Evolutionary conservation across 2,329 filamentous ascomycete genomes (phyloP), one percentile per base, ranked within the genome.

Genomic region (Sporothrix schenckii): DNA sequence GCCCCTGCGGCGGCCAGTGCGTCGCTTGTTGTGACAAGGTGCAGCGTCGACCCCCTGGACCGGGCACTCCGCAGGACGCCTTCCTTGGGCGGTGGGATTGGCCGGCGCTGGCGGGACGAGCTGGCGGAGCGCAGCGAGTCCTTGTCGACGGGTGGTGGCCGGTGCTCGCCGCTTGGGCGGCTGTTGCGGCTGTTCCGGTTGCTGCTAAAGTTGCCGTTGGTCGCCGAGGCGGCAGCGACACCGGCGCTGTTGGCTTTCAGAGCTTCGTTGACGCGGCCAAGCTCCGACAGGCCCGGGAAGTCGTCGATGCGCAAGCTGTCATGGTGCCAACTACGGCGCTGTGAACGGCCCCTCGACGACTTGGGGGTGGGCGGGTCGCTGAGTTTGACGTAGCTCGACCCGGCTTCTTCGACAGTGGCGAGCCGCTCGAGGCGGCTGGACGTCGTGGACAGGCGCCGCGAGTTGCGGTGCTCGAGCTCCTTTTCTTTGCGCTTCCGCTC

Each of bases 31-130:
- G 92, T 91, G 52, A 96, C 93, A 4, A 96, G 87, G 77, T 97
- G 93, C 44, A 97, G 85, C 73, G 93, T 95, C 74, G 93, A 97
- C 56, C 92, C 91, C 72, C 92, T 86, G 74, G 92, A 91, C 75
- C 91, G 85, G 71, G 91, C 88, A 73, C 88, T 89, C 74, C 88
- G 84, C 70, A 90, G 79, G 13, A 88, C 81, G 16, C 88, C 87
- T 78, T 97, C 94, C 78, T 97, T 97, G 1, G 94, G 93, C 54
- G 94, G 94, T 11, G 91, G 92, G 53, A 92, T 84, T 6, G 94
- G 88, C 50, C 86, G 90, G 63, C 92, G 89, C 72, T 91, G 89
- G 72, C 91, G 85, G 41, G 92, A 93, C 14, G 93, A 93, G 76
- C 92, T 93, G 27, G 86, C 86, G 21, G 91, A 94, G 47, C 92